phyloP scores from a whole-genome alignment of 2,329 filamentous ascomycete genomes.

The Fusarium poae region DNA sequence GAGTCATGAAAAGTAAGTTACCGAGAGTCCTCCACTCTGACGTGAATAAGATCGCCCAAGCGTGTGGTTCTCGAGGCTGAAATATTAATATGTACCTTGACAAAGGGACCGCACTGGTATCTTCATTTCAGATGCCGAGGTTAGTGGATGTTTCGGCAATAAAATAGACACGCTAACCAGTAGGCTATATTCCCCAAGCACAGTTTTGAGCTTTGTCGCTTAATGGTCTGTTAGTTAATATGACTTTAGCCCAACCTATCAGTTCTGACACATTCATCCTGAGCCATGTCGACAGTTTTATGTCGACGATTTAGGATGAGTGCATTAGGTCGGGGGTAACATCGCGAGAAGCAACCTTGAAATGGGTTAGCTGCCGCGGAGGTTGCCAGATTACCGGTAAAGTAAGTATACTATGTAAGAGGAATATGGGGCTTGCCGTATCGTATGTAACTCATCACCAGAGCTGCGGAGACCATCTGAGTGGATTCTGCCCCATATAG shows the following conservation, averaged over 20 bases:
- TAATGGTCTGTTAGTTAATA: not conserved
- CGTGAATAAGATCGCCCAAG: slow-evolving; percentile 7
- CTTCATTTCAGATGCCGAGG: slow-evolving; percentile 35
- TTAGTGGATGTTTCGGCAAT: slow-evolving; percentile 31
- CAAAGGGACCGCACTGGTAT: slow-evolving; percentile 17
- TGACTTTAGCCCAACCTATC: slow-evolving; percentile 4
- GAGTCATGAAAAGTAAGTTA: not conserved
- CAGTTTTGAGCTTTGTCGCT: slow-evolving; percentile 20
- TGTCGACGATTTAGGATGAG: slow-evolving; percentile 15
- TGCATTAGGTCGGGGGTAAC: slow-evolving; percentile 4
- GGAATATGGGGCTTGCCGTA: slow-evolving; percentile 17
- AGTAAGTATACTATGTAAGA: not conserved
- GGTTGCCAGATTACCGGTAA: slow-evolving; percentile 12
- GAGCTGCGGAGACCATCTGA: slow-evolving; percentile 6
- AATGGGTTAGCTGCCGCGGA: slow-evolving; percentile 22
- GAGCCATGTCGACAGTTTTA: slow-evolving; percentile 7
- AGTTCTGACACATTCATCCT: slow-evolving; percentile 13
- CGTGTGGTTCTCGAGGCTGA: slow-evolving; percentile 16
- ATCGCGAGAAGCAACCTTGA: slow-evolving; percentile 18
- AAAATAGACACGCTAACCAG: slow-evolving; percentile 6
- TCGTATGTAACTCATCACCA: slow-evolving; percentile 3
- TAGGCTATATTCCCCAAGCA: slow-evolving; percentile 11
- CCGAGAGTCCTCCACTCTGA: slow-evolving; percentile 17
- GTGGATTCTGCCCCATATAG: slow-evolving; percentile 30
- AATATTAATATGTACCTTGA: slow-evolving; percentile 19